Percentiles rank a stretch among this genome's conserved stretches.
These are phyloP conservation scores for Fusarium papillatum DNA, from an alignment of 2,329 filamentous ascomycete genomes.

Conservation along the genomic window DNA sequence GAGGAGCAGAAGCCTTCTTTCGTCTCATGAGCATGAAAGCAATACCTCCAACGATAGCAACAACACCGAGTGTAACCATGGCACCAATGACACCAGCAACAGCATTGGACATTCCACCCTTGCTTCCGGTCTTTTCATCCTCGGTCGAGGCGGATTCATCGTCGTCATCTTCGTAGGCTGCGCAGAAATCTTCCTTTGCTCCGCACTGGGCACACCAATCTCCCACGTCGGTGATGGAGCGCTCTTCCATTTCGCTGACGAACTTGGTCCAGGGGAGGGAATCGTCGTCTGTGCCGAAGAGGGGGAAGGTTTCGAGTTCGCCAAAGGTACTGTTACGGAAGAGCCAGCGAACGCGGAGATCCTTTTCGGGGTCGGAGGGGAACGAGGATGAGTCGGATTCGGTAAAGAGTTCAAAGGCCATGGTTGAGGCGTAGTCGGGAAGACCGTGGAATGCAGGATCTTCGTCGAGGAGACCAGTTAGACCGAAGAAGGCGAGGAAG, in stretches of 20 bases:
- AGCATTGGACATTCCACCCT: conserved; percentile 47
- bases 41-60: conserved; percentile 31
- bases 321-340: conserved; percentile 51
- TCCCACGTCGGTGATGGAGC: conserved; percentile 45
- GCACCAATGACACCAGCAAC: conserved; percentile 51
- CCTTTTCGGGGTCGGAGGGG: conserved; percentile 39
- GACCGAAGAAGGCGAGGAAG: conserved; percentile 52
- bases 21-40: conserved; percentile 41
- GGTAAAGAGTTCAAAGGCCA: conserved; percentile 52
- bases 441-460: conserved; percentile 49
- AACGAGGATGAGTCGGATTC: conserved; percentile 41
- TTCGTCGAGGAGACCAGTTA: conserved; percentile 42
- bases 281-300: conserved; percentile 47
- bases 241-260: conserved; percentile 44
- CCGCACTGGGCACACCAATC: conserved; percentile 49
- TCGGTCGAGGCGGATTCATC: conserved; percentile 15
- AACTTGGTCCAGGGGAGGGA: conserved; percentile 47
- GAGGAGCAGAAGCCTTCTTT: conserved; percentile 20
- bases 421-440: conserved; percentile 52
- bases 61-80: conserved; percentile 48
- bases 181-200: conserved; percentile 47
- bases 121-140: background rate
- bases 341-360: conserved; percentile 50
- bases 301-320: conserved; percentile 44
- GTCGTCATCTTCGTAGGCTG: conserved; percentile 43